Evolutionary conservation across 1,284 basidiomycete species (phyloP), one percentile per base, ranked within the genome.

Genomic region (Rhodotorula sp.): DNA sequence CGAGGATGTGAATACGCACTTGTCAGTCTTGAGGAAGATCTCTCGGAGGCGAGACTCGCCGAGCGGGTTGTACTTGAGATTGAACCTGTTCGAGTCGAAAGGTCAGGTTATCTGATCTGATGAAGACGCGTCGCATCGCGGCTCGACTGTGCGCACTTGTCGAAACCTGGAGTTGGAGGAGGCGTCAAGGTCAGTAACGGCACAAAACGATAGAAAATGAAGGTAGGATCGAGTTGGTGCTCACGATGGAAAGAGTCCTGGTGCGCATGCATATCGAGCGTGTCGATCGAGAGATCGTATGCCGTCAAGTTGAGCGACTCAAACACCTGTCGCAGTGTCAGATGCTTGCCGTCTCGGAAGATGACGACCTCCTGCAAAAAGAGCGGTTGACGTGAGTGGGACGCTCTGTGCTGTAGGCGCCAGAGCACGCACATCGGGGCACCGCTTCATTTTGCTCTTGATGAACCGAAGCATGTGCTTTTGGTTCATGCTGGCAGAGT

Each of bases 391-490:
- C 17, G 49, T 61, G 24, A 61, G 60, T 49, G 24, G 17, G 29
- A 15, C 3, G 4, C 18, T 3, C 33, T 22, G 29, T 7, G 15
- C 12, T 66, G 24, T 65, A 48, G 46, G 60, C 42, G 33, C 2
- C n/a, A 37, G 6, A 6, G 29, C 29, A 70, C 80, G 68, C 33
- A 83, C 83, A 72, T 86, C 80, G 8, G 85, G 84, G 51, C 80
- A 80, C 53, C 82, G 82, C 79, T 84, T 85, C 81, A 86, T 82
- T 82, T 99, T 98, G 57, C 89, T 88, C 81, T 99, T 99, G 85
- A 99, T 99, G 83, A 99, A 99, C 8, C 96, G 93, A 33, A 99
- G 84, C n/a, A 99, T 83, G 82, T 99, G 96, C 82, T 99, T 99
- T 81, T 99, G 96, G 81, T 99, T 99, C 95, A 99, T 98, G 80